Conservation (phyloP, 768 basidiomycete species). For the Lactifluus hygrophoroides region DNA sequence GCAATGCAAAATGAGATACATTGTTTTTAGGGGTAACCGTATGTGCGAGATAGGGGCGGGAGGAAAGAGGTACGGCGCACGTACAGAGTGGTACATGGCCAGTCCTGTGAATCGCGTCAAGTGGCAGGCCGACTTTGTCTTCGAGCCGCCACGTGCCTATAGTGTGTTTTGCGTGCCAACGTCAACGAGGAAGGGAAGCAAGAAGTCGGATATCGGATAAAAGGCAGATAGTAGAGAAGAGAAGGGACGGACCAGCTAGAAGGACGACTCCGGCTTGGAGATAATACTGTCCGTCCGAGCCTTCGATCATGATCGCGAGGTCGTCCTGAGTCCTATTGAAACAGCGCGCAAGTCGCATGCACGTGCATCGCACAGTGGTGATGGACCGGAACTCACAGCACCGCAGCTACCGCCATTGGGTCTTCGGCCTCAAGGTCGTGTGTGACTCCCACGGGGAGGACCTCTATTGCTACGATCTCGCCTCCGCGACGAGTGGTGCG, state of each 20-base stretch:
- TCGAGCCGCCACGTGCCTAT: slow-evolving; percentile 68
- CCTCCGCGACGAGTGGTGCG: slow-evolving; percentile 35
- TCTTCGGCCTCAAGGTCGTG: slow-evolving; percentile 46
- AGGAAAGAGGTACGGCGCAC: slow-evolving; percentile 20
- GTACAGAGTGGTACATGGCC: slow-evolving; percentile 69
- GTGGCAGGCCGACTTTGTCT: slow-evolving; percentile 65
- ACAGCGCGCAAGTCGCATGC: slow-evolving; percentile 19
- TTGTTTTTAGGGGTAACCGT: neutral
- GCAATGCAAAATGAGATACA: neutral
- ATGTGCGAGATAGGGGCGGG: neutral
- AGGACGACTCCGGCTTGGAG: slow-evolving; percentile 68
- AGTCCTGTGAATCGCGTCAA: slow-evolving; percentile 63
- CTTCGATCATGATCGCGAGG: slow-evolving; percentile 30
- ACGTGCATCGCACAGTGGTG: slow-evolving; percentile 6
- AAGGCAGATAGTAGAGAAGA: neutral
- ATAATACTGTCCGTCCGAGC: slow-evolving; percentile 60
- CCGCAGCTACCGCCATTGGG: slow-evolving; percentile 53
- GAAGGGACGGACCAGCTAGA: slow-evolving; percentile 41
- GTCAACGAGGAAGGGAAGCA: neutral
- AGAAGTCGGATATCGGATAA: neutral
- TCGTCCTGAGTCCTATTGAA: slow-evolving; percentile 20
- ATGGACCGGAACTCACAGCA: slow-evolving; percentile 40
- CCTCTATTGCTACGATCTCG: slow-evolving; percentile 43
- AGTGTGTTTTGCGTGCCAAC: neutral
- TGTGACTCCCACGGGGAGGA: slow-evolving; percentile 39